Evolutionary conservation across 495 filamentous ascomycete genomes (phyloP).

Genomic region (Tuber calosporum): DNA sequence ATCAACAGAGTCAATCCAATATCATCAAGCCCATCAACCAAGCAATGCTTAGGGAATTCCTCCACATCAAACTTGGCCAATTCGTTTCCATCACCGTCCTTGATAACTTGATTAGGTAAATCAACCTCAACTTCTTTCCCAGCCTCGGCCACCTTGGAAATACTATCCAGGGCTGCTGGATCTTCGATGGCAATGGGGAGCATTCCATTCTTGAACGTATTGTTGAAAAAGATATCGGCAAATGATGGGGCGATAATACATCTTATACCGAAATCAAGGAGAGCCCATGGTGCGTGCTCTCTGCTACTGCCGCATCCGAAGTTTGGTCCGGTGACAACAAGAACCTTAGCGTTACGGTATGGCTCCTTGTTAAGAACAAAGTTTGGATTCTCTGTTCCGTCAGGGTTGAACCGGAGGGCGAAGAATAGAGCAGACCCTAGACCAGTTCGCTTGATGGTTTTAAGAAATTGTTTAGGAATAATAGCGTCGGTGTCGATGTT

Average conservation of each 20-base stretch:
- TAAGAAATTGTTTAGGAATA: constrained; percentile 98
- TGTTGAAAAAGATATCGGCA: constrained; percentile 99
- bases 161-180: constrained; percentile 55
- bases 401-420: constrained; percentile 65
- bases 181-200: constrained; percentile 73
- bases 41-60: constrained; percentile 84
- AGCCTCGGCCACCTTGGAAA: constrained; percentile 72
- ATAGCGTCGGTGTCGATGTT: constrained; percentile 98
- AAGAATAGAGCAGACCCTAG: constrained; percentile 83
- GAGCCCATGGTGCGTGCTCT: constrained; percentile 95
- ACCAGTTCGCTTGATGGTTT: constrained; percentile 97
- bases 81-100: constrained; percentile 61
- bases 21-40: constrained; percentile 91
- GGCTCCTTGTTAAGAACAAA: constrained; percentile 89
- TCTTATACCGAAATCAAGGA: constrained; percentile 92
- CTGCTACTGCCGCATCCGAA: constrained; percentile 92
- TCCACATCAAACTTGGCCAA: constrained; percentile 80
- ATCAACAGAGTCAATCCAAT: constrained; percentile 91
- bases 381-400: constrained; percentile 65
- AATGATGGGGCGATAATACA: constrained; percentile 87
- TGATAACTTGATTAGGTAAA: constrained; percentile 76
- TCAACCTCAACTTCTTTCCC: constrained; percentile 88
- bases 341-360: constrained; percentile 77
- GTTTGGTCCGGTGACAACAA: constrained; percentile 88
- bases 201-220: constrained; percentile 99